Evolutionary conservation across 768 basidiomycete genomes (phyloP).

Genomic region (Amanita inopinata): DNA sequence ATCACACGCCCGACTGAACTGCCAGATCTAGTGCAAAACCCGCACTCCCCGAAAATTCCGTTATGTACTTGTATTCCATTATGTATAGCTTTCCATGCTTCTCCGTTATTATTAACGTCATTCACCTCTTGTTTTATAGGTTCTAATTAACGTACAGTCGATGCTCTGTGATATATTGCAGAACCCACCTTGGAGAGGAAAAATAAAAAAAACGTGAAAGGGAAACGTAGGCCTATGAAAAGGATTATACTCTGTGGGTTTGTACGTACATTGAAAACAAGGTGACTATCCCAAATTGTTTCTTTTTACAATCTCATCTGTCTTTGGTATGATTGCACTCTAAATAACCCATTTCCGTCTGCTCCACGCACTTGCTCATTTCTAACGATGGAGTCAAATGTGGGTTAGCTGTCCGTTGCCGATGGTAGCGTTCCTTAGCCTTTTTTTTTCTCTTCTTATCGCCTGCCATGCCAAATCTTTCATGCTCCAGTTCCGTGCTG

Average conservation of each 20-base stretch:
- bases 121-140: background rate
- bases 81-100: conserved; percentile 3
- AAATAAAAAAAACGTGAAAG: conserved; percentile 5
- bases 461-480: too few species aligned
- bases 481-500: too few species aligned
- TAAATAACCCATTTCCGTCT: conserved; percentile 6
- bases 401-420: background rate
- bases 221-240: conserved; percentile 3
- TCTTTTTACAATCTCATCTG: conserved; percentile 1
- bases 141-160: conserved; percentile 9
- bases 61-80: background rate
- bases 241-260: conserved; percentile 5
- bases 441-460: background rate
- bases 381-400: too few species aligned
- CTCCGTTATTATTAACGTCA: conserved; percentile 4
- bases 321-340: conserved; percentile 10
- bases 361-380: background rate
- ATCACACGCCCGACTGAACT: conserved; percentile 1
- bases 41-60: background rate
- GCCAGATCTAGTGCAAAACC: conserved; percentile 1
- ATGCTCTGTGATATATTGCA: conserved; percentile 8
- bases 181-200: conserved; percentile 1
- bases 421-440: background rate
- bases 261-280: conserved; percentile 8
- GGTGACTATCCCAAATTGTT: conserved; percentile 5